Evolutionary conservation across 169 alveolate species (phyloP).

Genomic region (Cyclospora cayetanensis): DNA sequence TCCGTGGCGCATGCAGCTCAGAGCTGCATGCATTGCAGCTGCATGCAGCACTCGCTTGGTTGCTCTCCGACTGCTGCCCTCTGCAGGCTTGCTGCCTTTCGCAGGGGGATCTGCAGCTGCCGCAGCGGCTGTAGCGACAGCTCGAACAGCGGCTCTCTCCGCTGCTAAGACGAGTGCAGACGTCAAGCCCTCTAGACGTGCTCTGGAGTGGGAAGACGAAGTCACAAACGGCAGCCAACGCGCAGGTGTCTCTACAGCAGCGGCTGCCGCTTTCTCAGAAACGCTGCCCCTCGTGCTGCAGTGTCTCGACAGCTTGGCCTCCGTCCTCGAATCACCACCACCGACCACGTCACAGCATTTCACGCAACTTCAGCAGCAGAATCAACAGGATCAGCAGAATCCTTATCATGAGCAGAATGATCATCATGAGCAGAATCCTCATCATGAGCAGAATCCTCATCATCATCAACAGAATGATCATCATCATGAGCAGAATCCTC

Average conservation of each 20-base stretch:
- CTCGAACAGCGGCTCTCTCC: constrained; percentile 9
- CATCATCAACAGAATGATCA: too few species aligned
- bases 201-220: neutral
- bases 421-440: too few species aligned
- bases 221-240: neutral
- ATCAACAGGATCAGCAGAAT: constrained; percentile 17
- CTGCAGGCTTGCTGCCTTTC: constrained; percentile 36
- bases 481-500: too few species aligned
- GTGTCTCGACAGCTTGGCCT: constrained; percentile 36
- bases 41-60: constrained; percentile 8
- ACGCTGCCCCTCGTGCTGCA: constrained; percentile 12
- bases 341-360: neutral
- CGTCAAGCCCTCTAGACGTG: too few species aligned
- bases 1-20: neutral
- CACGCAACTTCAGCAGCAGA: neutral
- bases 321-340: neutral
- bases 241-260: neutral
- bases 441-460: too few species aligned
- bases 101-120: constrained; percentile 50
- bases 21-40: neutral
- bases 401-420: too few species aligned
- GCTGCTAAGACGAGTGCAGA: constrained; percentile 36
- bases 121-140: neutral
- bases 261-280: constrained; percentile 26
- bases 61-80: neutral